These are phyloP conservation scores for Neurospora sp. DNA, from an alignment of 2,329 filamentous ascomycete genomes.

Conservation along the genomic window DNA sequence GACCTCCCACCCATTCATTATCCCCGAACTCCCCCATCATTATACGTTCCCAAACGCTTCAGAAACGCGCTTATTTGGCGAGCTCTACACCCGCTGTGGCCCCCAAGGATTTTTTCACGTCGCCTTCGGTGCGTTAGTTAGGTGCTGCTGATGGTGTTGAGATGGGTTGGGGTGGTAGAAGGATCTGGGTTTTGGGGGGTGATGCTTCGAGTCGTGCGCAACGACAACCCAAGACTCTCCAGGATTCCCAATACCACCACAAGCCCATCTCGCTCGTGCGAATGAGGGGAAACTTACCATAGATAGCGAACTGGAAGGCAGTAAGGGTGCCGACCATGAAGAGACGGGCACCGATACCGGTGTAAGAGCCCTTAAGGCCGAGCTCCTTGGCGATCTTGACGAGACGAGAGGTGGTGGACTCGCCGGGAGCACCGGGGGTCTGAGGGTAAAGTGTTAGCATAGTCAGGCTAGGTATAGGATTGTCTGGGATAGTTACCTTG, in stretches of 20 bases:
- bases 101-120: constrained; percentile 59
- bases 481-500: constrained; percentile 34
- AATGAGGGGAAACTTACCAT: constrained; percentile 37
- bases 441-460: background rate
- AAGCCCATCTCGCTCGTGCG: background rate
- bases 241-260: background rate
- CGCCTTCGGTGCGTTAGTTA: constrained; percentile 15
- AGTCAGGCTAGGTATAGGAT: background rate
- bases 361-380: constrained; percentile 61
- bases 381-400: constrained; percentile 77
- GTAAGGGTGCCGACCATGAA: constrained; percentile 53
- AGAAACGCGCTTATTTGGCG: constrained; percentile 28
- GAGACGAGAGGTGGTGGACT: constrained; percentile 64
- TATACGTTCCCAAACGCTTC: background rate
- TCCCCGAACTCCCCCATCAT: background rate
- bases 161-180: background rate
- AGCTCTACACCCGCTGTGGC: constrained; percentile 73
- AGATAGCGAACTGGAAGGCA: constrained; percentile 75
- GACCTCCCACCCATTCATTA: background rate
- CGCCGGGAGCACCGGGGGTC: constrained; percentile 69
- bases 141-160: background rate
- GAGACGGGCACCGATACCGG: constrained; percentile 60
- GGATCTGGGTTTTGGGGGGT: constrained; percentile 25
- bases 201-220: background rate
- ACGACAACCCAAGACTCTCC: background rate